Evolutionary conservation across 1,139 yeast species (phyloP).

Genomic region (Yamadazyma blattariae): DNA sequence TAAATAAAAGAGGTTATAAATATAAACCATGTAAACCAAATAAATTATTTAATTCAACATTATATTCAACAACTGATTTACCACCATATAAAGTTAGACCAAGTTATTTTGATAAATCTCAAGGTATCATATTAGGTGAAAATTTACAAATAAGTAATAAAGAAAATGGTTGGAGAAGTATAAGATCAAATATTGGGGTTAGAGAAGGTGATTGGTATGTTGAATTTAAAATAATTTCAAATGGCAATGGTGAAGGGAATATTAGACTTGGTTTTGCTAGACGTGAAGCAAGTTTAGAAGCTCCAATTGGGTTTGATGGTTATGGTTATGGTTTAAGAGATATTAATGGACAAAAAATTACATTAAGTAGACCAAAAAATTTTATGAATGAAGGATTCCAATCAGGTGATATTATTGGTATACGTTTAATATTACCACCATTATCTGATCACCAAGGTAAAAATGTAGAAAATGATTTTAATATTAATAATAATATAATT

Average conservation of each 20-base stretch:
- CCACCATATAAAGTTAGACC: constrained; percentile 65
- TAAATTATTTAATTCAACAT: constrained; percentile 53
- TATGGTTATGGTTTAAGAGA: constrained; percentile 92
- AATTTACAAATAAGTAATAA: constrained; percentile 49
- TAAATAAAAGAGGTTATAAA: constrained; percentile 77
- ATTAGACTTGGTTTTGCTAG: constrained; percentile 82
- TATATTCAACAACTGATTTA: constrained; percentile 73
- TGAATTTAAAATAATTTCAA: constrained; percentile 58
- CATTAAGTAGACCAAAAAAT: constrained; percentile 64
- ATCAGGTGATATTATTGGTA: constrained; percentile 81
- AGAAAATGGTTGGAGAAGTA: constrained; percentile 76
- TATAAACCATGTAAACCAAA: constrained; percentile 79
- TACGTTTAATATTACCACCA: constrained; percentile 70
- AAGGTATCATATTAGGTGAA: constrained; percentile 50
- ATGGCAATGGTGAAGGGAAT: constrained; percentile 32
- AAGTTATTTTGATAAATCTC: constrained; percentile 71
- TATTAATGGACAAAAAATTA: constrained; percentile 73
- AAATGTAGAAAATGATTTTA: constrained; percentile 20
- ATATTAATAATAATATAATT: constrained; percentile 35
- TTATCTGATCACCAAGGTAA: constrained; percentile 34
- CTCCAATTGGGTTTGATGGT: constrained; percentile 94
- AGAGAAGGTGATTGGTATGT: constrained; percentile 80
- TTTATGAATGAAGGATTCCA: constrained; percentile 48
- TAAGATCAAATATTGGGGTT: constrained; percentile 71
- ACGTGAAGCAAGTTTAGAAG: constrained; percentile 85